A percentile compares a stretch with the other conserved stretches of the same genome.
Conservation (phyloP, 768 basidiomycete species). For the Amylocystis lapponica region DNA sequence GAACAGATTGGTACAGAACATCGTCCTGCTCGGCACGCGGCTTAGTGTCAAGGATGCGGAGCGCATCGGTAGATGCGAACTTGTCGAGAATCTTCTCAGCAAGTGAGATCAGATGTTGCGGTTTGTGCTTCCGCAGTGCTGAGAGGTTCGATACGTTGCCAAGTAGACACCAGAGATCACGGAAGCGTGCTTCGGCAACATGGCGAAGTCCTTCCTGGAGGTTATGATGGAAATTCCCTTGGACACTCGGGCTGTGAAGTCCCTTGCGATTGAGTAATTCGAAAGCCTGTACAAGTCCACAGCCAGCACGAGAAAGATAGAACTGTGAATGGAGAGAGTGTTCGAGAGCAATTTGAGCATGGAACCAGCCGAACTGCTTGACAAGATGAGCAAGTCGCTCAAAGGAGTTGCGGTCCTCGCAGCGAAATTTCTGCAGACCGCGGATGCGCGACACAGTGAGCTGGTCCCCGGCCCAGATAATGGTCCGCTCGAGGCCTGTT, state of each 20-base stretch:
- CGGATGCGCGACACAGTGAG: constrained; percentile 34
- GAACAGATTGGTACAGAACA: constrained; percentile 20
- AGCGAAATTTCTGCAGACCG: constrained; percentile 29
- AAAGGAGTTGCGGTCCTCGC: constrained; percentile 34
- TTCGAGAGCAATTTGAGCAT: no score
- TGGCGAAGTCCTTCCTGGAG: constrained; percentile 31
- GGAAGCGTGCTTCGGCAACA: constrained; percentile 33
- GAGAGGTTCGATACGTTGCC: constrained; percentile 17
- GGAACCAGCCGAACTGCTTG: constrained; percentile 35
- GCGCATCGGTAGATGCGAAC: constrained; percentile 27
- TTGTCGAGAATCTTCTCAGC: constrained; percentile 22
- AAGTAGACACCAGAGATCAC: constrained; percentile 26
- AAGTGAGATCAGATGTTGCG: constrained; percentile 21
- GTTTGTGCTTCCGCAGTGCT: constrained; percentile 22
- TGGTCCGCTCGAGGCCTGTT: constrained; percentile 4
- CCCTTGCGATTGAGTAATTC: constrained; percentile 18
- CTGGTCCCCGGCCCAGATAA: no score
- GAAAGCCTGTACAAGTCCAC: constrained; percentile 18
- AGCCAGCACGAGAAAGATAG: constrained; percentile 21
- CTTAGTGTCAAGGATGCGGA: constrained; percentile 14
- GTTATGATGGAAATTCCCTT: constrained; percentile 22
- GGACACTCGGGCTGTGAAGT: constrained; percentile 5
- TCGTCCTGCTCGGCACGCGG: constrained; percentile 21
- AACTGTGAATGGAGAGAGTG: constrained; percentile 39
- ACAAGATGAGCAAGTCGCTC: constrained; percentile 33